Evolutionary conservation across 2,329 filamentous ascomycete species (phyloP).

Genomic region (Fusarium sp.): DNA sequence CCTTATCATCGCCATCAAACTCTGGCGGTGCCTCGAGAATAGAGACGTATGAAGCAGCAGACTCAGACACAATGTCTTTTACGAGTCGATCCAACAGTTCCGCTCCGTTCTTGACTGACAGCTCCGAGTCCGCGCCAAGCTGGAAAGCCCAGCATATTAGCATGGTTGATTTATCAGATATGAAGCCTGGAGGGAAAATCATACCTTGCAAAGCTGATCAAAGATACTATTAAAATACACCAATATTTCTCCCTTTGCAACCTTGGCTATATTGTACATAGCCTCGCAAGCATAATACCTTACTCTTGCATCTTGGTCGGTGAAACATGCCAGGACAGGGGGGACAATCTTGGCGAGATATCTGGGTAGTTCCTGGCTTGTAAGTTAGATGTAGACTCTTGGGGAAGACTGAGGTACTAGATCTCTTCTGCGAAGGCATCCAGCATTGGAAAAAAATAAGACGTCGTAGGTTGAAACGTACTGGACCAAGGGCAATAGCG

Average conservation of each 20-base stretch:
- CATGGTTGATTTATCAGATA: background rate
- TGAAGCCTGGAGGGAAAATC: background rate
- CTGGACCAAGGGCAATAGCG: slow-evolving; percentile 91
- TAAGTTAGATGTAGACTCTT: slow-evolving; percentile 2
- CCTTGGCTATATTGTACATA: slow-evolving; percentile 99
- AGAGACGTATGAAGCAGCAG: slow-evolving; percentile 92
- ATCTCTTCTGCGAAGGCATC: background rate
- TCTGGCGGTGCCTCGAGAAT: slow-evolving; percentile 72
- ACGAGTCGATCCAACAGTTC: slow-evolving; percentile 93
- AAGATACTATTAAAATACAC: slow-evolving; percentile 99
- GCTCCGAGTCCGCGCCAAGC: slow-evolving; percentile 94
- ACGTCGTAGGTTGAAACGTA: slow-evolving; percentile 58
- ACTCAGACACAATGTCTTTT: slow-evolving; percentile 96
- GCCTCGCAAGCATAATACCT: slow-evolving; percentile 99
- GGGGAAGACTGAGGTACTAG: background rate
- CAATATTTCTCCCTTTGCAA: slow-evolving; percentile 96
- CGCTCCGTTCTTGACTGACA: slow-evolving; percentile 97
- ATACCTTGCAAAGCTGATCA: slow-evolving; percentile 93
- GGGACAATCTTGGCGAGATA: slow-evolving; percentile 95
- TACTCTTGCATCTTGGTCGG: slow-evolving; percentile 95
- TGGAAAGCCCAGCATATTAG: slow-evolving; percentile 48
- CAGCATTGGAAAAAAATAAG: background rate
- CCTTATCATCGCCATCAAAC: slow-evolving; percentile 56
- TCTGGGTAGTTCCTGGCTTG: slow-evolving; percentile 80
- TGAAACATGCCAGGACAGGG: slow-evolving; percentile 95